Conservation (phyloP, 805 yeast species). For the Hanseniaspora meyeri region DNA sequence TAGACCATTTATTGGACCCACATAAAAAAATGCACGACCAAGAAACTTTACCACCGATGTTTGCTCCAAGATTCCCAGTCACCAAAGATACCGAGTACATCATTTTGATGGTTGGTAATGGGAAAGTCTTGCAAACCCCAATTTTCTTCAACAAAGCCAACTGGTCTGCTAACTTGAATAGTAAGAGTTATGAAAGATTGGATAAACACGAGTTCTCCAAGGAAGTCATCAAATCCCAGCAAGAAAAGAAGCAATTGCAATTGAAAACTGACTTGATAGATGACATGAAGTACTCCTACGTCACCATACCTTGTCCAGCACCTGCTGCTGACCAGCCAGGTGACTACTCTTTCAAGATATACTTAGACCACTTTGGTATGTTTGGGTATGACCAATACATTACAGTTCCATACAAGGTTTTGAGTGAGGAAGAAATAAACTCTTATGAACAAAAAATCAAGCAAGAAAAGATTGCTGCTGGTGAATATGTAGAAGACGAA, state of each 20-base stretch:
- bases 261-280: neutral
- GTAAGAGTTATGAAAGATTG: slow-evolving; percentile 14
- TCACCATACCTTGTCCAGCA: slow-evolving; percentile 7
- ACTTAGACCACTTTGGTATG: slow-evolving; percentile 33
- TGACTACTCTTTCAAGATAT: slow-evolving; percentile 2
- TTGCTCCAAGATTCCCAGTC: slow-evolving; percentile 68
- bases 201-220: slow-evolving; percentile 22
- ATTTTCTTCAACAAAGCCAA: slow-evolving; percentile 20
- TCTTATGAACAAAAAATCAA: neutral
- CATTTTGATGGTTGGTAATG: slow-evolving; percentile 58
- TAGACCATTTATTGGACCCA: slow-evolving; percentile 61
- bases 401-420: slow-evolving; percentile 39
- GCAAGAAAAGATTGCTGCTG: slow-evolving; percentile 23
- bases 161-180: slow-evolving; percentile 22
- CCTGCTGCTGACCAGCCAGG: slow-evolving; percentile 12
- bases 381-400: slow-evolving; percentile 44
- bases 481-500: slow-evolving; percentile 27
- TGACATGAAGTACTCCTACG: slow-evolving; percentile 4
- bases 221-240: slow-evolving; percentile 14
- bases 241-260: neutral
- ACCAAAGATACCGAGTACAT: slow-evolving; percentile 44
- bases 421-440: slow-evolving; percentile 19
- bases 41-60: slow-evolving; percentile 55
- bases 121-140: slow-evolving; percentile 63
- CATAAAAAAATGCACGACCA: slow-evolving; percentile 45